Evolutionary conservation across 352 stramenopile species (phyloP).

Genomic region (Pythium coloratum): DNA sequence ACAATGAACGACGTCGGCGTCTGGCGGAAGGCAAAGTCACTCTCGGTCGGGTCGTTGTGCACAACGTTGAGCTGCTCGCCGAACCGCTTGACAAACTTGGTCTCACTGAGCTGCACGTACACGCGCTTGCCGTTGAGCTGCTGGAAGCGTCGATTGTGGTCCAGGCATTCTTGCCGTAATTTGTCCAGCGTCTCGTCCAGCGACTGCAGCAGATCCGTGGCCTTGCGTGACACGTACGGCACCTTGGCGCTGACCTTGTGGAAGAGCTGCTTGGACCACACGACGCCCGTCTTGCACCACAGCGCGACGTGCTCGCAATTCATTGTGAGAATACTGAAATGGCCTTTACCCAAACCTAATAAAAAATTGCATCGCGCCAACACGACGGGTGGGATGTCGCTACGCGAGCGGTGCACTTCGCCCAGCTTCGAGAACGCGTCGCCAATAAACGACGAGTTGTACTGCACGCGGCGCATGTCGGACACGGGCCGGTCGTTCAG

Average conservation of each 20-base stretch:
- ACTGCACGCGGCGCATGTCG: conserved; percentile 74
- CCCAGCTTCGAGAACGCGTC: conserved; percentile 58
- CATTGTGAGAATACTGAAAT: conserved; percentile 68
- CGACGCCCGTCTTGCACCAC: conserved; percentile 74
- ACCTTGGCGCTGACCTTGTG: conserved; percentile 47
- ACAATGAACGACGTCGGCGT: conserved; percentile 54
- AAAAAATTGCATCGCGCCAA: conserved; percentile 68
- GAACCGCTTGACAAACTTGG: conserved; percentile 59
- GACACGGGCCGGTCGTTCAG: conserved; percentile 52
- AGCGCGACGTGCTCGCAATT: conserved; percentile 80
- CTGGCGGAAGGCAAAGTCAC: conserved; percentile 62
- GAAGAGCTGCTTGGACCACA: conserved; percentile 77
- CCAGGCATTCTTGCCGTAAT: conserved; percentile 33
- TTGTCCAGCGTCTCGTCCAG: conserved; percentile 37
- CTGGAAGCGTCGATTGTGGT: conserved; percentile 38
- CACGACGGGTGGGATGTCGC: conserved; percentile 70
- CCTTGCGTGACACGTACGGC: conserved; percentile 46
- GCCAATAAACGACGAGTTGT: conserved; percentile 68
- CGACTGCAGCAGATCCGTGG: conserved; percentile 29
- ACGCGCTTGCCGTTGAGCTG: conserved; percentile 46
- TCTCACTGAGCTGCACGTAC: conserved; percentile 41
- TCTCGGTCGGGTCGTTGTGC: conserved; percentile 56
- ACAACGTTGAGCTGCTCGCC: conserved; percentile 53
- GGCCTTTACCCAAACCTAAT: conserved; percentile 57
- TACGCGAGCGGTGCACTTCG: conserved; percentile 60